phyloP scores from a whole-genome alignment of 768 basidiomycete species.

The Suillus bovinus region DNA sequence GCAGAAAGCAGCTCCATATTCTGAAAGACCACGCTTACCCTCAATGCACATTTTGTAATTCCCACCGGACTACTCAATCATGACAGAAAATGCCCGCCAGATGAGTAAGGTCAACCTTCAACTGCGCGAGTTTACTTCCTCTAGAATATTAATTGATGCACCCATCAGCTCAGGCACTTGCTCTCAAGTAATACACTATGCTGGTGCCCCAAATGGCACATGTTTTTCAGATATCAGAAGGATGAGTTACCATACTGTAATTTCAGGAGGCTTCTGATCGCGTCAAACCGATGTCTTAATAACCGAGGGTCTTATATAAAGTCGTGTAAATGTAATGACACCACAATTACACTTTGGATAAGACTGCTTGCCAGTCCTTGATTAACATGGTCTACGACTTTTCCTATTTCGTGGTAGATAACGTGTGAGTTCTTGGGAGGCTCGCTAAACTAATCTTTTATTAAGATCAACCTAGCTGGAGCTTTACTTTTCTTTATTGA shows the following conservation, averaged over 20 bases:
- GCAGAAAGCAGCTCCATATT: slow-evolving; percentile 73
- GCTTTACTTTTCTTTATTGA: too few species aligned
- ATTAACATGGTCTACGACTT: too few species aligned
- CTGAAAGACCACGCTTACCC: slow-evolving; percentile 92
- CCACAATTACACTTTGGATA: too few species aligned
- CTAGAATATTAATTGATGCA: not conserved
- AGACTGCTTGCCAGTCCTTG: too few species aligned
- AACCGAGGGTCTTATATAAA: too few species aligned
- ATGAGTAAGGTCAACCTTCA: slow-evolving; percentile 70
- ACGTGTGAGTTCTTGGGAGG: too few species aligned
- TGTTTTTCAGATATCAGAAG: slow-evolving; percentile 29
- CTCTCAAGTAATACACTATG: slow-evolving; percentile 73
- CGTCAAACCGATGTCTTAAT: too few species aligned
- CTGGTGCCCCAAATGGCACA: slow-evolving; percentile 68
- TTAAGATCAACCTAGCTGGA: too few species aligned
- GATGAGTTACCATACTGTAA: slow-evolving; percentile 17
- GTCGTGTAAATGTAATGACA: too few species aligned
- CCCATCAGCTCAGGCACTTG: slow-evolving; percentile 68
- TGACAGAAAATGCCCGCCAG: slow-evolving; percentile 71
- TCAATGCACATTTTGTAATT: slow-evolving; percentile 93
- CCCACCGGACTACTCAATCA: slow-evolving; percentile 96
- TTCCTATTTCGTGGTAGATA: too few species aligned
- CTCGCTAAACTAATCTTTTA: too few species aligned
- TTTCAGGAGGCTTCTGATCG: not conserved
- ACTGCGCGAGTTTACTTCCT: not conserved